phyloP scores from a whole-genome alignment of 345 rosid genomes.

The Capsella bursapastoris region DNA sequence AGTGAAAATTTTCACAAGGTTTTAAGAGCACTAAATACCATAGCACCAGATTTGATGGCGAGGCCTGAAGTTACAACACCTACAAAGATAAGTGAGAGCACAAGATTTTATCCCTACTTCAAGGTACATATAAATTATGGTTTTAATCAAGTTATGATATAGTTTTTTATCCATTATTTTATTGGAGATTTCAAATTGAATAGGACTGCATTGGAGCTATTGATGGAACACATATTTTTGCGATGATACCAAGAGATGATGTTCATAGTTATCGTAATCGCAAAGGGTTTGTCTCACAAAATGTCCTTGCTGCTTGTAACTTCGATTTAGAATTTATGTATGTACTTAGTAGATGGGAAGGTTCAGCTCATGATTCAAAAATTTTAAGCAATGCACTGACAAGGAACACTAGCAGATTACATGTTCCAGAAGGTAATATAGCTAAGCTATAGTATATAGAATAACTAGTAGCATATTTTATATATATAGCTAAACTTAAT shows the following conservation, averaged over 20 bases:
- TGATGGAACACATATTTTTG: conserved; percentile 22
- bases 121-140: too few relatives aligned
- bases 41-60: too few relatives aligned
- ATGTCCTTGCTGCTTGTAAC: conserved; percentile 24
- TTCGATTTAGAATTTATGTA: conserved; percentile 17
- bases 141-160: too few relatives aligned
- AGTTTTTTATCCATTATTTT: too few relatives aligned
- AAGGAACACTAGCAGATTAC: neutral
- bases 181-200: too few relatives aligned
- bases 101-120: too few relatives aligned
- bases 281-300: conserved; percentile 1
- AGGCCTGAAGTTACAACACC: too few relatives aligned
- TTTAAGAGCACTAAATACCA: too few relatives aligned
- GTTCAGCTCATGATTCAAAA: conserved; percentile 14
- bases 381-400: conserved; percentile 1
- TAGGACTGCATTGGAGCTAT: conserved; percentile 10
- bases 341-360: conserved; percentile 10
- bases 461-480: neutral
- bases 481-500: too few relatives aligned
- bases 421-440: conserved; percentile 3
- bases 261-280: conserved; percentile 11
- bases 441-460: neutral
- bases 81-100: too few relatives aligned
- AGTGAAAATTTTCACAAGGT: too few relatives aligned
- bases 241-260: conserved; percentile 1